Percentiles rank a stretch among this genome's conserved stretches.
These are phyloP conservation scores for Pterocarpus macrocarpus DNA, from an alignment of 306 rosid genomes.

Conservation along the genomic window DNA sequence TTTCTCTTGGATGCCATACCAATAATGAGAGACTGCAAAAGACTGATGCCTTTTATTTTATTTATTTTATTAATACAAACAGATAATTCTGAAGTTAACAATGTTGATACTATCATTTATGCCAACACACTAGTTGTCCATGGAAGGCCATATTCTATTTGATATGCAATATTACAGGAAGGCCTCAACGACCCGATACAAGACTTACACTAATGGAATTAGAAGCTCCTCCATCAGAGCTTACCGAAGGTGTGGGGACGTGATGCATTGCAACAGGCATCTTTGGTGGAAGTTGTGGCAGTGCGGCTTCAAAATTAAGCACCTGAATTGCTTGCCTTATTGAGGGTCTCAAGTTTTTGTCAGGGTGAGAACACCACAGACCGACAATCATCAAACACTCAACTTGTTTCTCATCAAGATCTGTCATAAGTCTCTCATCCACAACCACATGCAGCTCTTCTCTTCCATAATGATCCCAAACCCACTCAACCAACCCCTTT, in stretches of 20 bases:
- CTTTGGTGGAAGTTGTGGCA: constrained; percentile 42
- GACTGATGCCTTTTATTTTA: too few relatives aligned
- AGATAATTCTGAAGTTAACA: too few relatives aligned
- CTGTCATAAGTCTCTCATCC: constrained; percentile 25
- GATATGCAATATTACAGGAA: too few relatives aligned
- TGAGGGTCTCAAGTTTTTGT: constrained; percentile 39
- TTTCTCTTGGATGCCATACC: too few relatives aligned
- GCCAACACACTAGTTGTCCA: background rate
- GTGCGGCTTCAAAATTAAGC: constrained; percentile 28
- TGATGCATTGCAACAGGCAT: constrained; percentile 19
- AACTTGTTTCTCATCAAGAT: constrained; percentile 24
- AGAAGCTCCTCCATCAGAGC: background rate
- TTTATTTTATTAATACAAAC: too few relatives aligned
- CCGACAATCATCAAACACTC: constrained; percentile 45
- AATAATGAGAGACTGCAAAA: too few relatives aligned
- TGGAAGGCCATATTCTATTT: too few relatives aligned
- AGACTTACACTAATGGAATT: background rate
- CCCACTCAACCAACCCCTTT: constrained; percentile 42
- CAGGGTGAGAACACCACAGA: constrained; percentile 50
- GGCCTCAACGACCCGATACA: background rate
- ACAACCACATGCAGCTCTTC: constrained; percentile 22
- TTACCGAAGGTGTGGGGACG: background rate
- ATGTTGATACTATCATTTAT: too few relatives aligned
- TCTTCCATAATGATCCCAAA: constrained; percentile 46
- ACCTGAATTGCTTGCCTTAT: constrained; percentile 47